Percentiles rank a stretch among this genome's conserved stretches.
Evolutionary conservation across 345 rosid genomes (phyloP).

Genomic region (Eucalyptus marginata): DNA sequence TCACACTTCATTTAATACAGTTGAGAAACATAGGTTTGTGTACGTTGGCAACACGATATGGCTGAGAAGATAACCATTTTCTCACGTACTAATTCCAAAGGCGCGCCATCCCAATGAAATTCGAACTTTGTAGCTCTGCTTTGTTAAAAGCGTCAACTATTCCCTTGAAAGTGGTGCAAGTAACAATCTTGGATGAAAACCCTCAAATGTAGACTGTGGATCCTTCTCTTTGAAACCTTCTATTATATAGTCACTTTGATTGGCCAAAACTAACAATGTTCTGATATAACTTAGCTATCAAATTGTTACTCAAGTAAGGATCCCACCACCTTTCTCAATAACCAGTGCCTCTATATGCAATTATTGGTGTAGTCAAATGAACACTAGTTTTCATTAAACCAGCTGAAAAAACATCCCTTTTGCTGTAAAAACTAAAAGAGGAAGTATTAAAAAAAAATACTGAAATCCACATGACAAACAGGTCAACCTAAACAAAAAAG

Average conservation of each 20-base stretch:
- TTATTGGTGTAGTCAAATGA: background rate
- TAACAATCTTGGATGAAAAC: background rate
- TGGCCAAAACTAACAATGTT: background rate
- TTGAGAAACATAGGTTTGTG: background rate
- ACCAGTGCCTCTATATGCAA: background rate
- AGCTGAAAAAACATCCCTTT: background rate
- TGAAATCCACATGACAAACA: background rate
- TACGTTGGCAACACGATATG: background rate
- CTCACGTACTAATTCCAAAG: background rate
- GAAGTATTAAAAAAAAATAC: background rate
- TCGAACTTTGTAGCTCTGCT: background rate
- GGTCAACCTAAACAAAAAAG: too few relatives aligned
- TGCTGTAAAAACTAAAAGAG: background rate
- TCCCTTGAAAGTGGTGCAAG: background rate
- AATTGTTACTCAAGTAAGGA: background rate
- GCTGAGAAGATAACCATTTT: background rate
- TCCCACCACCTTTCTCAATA: background rate
- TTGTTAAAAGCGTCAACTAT: background rate
- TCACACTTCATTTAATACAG: background rate
- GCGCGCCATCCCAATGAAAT: background rate
- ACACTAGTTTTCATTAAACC: background rate
- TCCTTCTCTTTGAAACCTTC: background rate
- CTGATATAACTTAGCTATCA: background rate
- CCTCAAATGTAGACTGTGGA: background rate
- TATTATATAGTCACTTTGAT: background rate